phyloP scores from a whole-genome alignment of 495 filamentous ascomycete genomes.

The Podospora sp. region DNA sequence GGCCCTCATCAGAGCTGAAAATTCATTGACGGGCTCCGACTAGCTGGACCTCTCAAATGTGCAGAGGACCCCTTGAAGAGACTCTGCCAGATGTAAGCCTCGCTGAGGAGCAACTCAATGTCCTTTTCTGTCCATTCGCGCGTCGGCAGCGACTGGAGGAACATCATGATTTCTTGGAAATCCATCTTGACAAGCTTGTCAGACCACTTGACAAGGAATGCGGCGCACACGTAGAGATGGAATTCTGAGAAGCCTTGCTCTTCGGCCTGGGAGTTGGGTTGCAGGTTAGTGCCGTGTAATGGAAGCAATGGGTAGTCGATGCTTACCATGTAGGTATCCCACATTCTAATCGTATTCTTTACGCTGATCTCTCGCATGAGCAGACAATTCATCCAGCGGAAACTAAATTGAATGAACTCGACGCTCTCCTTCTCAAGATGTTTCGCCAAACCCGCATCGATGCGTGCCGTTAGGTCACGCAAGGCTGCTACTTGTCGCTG shows the following conservation, averaged over 20 bases:
- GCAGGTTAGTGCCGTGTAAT: constrained; percentile 7
- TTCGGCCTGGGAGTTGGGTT: constrained; percentile 66
- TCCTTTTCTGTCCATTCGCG: constrained; percentile 96
- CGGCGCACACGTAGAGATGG: constrained; percentile 96
- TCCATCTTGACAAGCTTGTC: constrained; percentile 96
- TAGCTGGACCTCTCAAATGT: constrained; percentile 63
- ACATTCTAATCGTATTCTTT: constrained; percentile 95
- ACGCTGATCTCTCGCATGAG: constrained; percentile 97
- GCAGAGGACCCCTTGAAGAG: constrained; percentile 86
- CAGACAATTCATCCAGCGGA: constrained; percentile 99
- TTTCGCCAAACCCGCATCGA: constrained; percentile 80
- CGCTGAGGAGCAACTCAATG: constrained; percentile 90
- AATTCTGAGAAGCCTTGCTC: constrained; percentile 98
- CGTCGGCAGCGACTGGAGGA: constrained; percentile 93
- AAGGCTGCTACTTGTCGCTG: constrained; percentile 88
- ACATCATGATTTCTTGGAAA: constrained; percentile 99
- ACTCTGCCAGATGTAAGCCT: constrained; percentile 95
- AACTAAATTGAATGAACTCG: constrained; percentile 99
- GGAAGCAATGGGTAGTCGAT: not conserved
- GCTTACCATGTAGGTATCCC: constrained; percentile 96
- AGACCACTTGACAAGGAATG: constrained; percentile 98
- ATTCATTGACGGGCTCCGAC: constrained; percentile 42
- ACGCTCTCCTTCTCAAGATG: constrained; percentile 88
- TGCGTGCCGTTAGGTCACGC: constrained; percentile 84
- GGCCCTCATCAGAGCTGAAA: constrained; percentile 42